A percentile compares a stretch with the other conserved stretches of the same genome.
Conservation (phyloP, 148 eudicot species). For the Cornus controversa region DNA sequence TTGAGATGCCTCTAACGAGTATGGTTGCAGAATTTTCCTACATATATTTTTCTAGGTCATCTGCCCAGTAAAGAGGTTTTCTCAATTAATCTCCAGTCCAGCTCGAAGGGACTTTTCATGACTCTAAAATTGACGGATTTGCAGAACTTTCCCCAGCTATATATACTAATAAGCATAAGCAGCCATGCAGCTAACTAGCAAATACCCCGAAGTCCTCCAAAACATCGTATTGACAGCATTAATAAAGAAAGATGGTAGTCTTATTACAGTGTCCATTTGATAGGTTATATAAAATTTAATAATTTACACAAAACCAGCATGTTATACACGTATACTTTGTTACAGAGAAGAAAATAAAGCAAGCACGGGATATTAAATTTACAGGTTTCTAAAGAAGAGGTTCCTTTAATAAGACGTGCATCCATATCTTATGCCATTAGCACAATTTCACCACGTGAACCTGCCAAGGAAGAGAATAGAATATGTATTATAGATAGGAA, state of each 20-base stretch:
- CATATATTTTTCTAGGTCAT: too few species aligned
- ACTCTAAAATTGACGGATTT: background rate
- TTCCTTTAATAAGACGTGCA: background rate
- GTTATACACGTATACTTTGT: background rate
- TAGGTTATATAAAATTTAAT: background rate
- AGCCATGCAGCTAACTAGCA: background rate
- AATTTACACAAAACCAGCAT: background rate
- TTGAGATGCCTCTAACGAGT: background rate
- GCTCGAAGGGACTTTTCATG: background rate
- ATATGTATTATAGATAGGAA: background rate
- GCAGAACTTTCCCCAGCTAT: background rate
- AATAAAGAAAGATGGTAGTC: background rate
- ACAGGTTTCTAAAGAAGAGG: background rate
- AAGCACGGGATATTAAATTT: background rate
- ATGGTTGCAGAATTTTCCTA: background rate
- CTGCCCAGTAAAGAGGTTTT: background rate
- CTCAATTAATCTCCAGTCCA: background rate
- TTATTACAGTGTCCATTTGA: background rate
- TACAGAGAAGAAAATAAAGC: background rate
- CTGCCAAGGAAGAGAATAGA: conserved; percentile 26
- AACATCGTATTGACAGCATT: background rate
- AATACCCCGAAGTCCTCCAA: background rate
- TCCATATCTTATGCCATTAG: conserved; percentile 25
- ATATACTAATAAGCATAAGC: background rate
- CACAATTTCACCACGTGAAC: conserved; percentile 46